A percentile compares a stretch with the other conserved stretches of the same genome.
Conservation (phyloP, 2,329 filamentous ascomycete genomes). For the Aspergillus novofumigatus region DNA sequence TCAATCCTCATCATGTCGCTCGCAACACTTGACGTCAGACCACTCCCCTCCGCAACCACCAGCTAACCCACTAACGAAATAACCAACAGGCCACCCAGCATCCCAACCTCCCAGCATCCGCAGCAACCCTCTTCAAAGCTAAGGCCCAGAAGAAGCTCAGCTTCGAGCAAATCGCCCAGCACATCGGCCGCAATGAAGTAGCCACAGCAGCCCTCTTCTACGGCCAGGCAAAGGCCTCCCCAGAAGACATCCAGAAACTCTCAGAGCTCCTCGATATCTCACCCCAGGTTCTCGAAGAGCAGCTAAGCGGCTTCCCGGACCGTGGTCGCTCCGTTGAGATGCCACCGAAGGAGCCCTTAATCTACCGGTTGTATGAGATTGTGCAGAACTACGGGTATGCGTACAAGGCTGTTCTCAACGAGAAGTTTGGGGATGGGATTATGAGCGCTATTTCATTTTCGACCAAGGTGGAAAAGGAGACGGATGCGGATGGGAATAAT, state of each 20-base stretch:
- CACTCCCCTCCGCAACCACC: not conserved
- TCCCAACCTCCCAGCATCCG: slow-evolving; percentile 65
- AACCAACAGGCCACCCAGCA: slow-evolving; percentile 26
- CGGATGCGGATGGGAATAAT: slow-evolving; percentile 71
- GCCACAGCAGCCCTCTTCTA: slow-evolving; percentile 88
- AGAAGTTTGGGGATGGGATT: slow-evolving; percentile 92
- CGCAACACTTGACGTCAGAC: not conserved
- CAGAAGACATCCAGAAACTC: slow-evolving; percentile 66
- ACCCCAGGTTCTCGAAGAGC: slow-evolving; percentile 52
- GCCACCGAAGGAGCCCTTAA: slow-evolving; percentile 79
- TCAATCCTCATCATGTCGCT: not conserved
- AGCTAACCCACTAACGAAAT: not conserved
- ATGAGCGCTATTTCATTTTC: slow-evolving; percentile 94
- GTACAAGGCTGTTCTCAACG: slow-evolving; percentile 91
- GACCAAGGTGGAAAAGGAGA: slow-evolving; percentile 91
- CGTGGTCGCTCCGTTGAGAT: slow-evolving; percentile 74
- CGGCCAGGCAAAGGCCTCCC: slow-evolving; percentile 71
- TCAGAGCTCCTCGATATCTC: slow-evolving; percentile 61
- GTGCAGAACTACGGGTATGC: slow-evolving; percentile 96
- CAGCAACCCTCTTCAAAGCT: slow-evolving; percentile 71
- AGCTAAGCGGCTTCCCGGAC: slow-evolving; percentile 73
- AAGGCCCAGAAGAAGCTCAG: slow-evolving; percentile 72
- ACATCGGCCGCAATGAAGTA: slow-evolving; percentile 75
- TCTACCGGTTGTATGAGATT: slow-evolving; percentile 90
- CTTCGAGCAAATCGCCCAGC: slow-evolving; percentile 72